Conservation (phyloP, 2,329 filamentous ascomycete species). For the Cladosporium sp. region DNA sequence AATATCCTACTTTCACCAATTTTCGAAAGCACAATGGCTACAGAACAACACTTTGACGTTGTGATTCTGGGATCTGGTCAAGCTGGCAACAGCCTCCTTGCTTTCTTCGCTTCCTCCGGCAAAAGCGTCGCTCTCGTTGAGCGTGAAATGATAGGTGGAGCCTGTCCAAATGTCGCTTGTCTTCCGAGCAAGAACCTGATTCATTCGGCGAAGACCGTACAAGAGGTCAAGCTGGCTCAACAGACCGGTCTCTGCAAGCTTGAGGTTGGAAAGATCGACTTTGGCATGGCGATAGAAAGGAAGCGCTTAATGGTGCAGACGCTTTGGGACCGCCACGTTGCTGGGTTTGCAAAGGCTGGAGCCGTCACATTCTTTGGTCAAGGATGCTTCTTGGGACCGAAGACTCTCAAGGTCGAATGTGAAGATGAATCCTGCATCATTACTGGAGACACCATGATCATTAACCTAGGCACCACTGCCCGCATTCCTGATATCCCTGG, state of each 20-base stretch:
- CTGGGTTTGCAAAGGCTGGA: neutral
- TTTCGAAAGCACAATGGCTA: too few relatives aligned
- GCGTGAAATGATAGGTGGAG: slow-evolving; percentile 4
- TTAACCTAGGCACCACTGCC: slow-evolving; percentile 10
- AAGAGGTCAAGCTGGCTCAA: neutral
- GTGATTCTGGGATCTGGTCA: too few relatives aligned
- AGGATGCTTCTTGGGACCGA: neutral
- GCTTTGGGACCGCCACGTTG: neutral
- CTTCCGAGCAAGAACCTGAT: slow-evolving; percentile 14
- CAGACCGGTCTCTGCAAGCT: neutral
- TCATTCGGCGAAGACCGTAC: slow-evolving; percentile 7
- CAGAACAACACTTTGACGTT: too few relatives aligned
- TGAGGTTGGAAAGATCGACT: neutral
- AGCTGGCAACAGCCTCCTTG: too few relatives aligned
- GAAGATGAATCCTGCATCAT: neutral
- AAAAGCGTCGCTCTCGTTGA: slow-evolving; percentile 1
- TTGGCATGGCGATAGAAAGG: neutral
- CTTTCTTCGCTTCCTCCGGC: too few relatives aligned
- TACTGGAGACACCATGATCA: slow-evolving; percentile 6
- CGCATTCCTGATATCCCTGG: slow-evolving; percentile 5
- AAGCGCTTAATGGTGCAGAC: neutral
- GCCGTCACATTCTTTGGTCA: neutral
- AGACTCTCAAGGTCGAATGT: neutral
- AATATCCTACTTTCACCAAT: too few relatives aligned
- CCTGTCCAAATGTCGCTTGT: slow-evolving; percentile 15